Evolutionary conservation across 148 eudicot species (phyloP), one percentile per base, ranked within the genome.

Genomic region (Selenicereus undatus): DNA sequence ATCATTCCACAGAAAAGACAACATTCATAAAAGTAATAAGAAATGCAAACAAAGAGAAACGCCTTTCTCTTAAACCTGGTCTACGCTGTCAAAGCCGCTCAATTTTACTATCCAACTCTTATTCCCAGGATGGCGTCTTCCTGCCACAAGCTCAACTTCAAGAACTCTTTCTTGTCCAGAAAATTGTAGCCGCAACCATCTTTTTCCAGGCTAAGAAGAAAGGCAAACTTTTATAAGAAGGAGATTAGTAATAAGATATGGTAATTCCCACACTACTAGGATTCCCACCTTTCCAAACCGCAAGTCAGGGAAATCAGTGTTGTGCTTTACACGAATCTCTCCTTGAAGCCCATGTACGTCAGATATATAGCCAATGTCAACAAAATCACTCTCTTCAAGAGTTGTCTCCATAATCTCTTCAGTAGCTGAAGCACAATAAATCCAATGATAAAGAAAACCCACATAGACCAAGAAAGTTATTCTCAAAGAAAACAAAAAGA

Each of bases 301-400:
- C 85, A 95, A 81, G 76, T 95, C 94, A 20, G 97, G 94, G 84
- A 95, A 95, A 83, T 89, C 98, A 21, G 98, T 91, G 88, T 74
- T 91, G 75, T 91, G 85, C 82, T 91, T 93, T 79, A 95, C 93
- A 68, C 93, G 91, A 82, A 95, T 88, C 90, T 95, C 97, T 86
- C 98, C 98, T 80, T 91, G 87, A 82, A 95, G 90, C 69, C 97
- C 98, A 81, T 95, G 98, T 69, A 93, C 97, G 82, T 91, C 86
- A 77, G 81, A 89, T 81, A 95, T 78, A 78, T 93, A 89, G 75
- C 97, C 98, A 85, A 92, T 75, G 81, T 93, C 98, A 73, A 95
- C 83, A 82, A 90, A 93, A 29, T 82, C 88, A 66, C 85, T 82
- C 52, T 80, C 88, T 27, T 72, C 80, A 76, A 84, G 60, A 80